Conservation (phyloP, 768 basidiomycete genomes). For the Lentinus tigrinus region DNA sequence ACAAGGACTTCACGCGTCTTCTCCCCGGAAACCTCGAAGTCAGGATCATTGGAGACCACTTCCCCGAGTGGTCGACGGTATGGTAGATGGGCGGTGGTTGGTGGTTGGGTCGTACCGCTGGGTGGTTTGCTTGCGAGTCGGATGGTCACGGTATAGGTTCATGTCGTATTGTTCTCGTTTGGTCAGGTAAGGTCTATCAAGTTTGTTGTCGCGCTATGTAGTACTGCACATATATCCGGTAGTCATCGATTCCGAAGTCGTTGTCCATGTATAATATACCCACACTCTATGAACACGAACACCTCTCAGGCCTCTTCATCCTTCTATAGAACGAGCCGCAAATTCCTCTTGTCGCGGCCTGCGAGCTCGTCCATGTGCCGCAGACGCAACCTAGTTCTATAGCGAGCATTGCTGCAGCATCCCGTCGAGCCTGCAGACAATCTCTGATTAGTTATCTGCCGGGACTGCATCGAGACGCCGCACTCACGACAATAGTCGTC, state of each 20-base stretch:
- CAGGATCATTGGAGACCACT: neutral
- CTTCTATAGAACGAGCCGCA: slow-evolving; percentile 21
- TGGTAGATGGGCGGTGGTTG: too few species aligned
- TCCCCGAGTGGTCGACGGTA: neutral
- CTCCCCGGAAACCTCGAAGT: neutral
- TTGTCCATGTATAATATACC: too few species aligned
- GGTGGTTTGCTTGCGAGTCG: too few species aligned
- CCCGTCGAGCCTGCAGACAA: slow-evolving; percentile 38
- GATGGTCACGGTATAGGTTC: too few species aligned
- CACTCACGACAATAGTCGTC: slow-evolving; percentile 58
- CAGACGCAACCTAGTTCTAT: slow-evolving; percentile 49
- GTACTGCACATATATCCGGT: too few species aligned
- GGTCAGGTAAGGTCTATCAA: too few species aligned
- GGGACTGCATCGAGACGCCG: neutral
- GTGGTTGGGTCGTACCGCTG: too few species aligned
- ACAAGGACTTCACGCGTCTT: neutral
- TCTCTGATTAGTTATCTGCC: neutral
- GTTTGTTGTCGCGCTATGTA: too few species aligned
- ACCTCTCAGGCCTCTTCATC: too few species aligned
- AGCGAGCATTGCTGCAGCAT: slow-evolving; percentile 57
- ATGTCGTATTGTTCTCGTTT: too few species aligned
- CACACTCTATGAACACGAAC: too few species aligned
- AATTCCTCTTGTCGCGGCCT: slow-evolving; percentile 8
- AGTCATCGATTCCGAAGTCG: too few species aligned
- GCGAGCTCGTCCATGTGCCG: slow-evolving; percentile 29